A percentile compares a stretch with the other conserved stretches of the same genome.
These are phyloP conservation scores for Gossypium schwendimanii DNA, from an alignment of 441 rosid species.

Conservation along the genomic window DNA sequence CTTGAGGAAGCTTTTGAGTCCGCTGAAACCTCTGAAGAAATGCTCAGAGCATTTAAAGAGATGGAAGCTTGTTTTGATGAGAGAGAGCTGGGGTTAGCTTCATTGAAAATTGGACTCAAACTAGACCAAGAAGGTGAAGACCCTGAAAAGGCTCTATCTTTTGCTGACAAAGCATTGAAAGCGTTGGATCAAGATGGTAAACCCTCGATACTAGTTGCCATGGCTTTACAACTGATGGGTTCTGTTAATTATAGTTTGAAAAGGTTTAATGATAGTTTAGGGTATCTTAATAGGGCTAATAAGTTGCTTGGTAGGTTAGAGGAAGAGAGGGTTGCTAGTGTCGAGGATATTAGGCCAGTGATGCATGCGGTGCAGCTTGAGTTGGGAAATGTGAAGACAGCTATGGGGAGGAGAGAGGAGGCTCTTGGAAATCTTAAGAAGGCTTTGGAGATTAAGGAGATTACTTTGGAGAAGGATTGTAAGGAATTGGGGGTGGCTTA, in stretches of 20 bases:
- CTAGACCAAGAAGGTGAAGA: slow-evolving; percentile 82
- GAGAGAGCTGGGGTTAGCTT: slow-evolving; percentile 67
- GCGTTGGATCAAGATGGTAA: slow-evolving; percentile 44
- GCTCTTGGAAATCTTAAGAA: slow-evolving; percentile 66
- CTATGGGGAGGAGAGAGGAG: slow-evolving; percentile 90
- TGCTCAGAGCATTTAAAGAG: slow-evolving; percentile 57
- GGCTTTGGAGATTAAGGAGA: slow-evolving; percentile 70
- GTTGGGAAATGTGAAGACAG: slow-evolving; percentile 77
- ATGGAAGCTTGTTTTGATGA: slow-evolving; percentile 75
- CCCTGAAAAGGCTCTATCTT: slow-evolving; percentile 56
- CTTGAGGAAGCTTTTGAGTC: slow-evolving; percentile 87
- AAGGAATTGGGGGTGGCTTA: slow-evolving; percentile 68
- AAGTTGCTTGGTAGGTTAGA: slow-evolving; percentile 53
- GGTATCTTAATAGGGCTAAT: slow-evolving; percentile 74
- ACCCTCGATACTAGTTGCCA: slow-evolving; percentile 54
- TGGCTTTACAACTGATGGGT: slow-evolving; percentile 76
- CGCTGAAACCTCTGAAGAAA: slow-evolving; percentile 58
- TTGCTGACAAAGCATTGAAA: slow-evolving; percentile 59
- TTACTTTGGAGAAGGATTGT: slow-evolving; percentile 61
- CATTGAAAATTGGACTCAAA: slow-evolving; percentile 70
- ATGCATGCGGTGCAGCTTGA: slow-evolving; percentile 74
- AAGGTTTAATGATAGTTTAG: slow-evolving; percentile 73
- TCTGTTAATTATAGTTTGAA: slow-evolving; percentile 56
- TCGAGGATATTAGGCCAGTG: slow-evolving; percentile 60
- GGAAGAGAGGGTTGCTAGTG: slow-evolving; percentile 35